These are phyloP conservation scores for Pelargonium australe DNA, from an alignment of 441 rosid species.

Conservation along the genomic window DNA sequence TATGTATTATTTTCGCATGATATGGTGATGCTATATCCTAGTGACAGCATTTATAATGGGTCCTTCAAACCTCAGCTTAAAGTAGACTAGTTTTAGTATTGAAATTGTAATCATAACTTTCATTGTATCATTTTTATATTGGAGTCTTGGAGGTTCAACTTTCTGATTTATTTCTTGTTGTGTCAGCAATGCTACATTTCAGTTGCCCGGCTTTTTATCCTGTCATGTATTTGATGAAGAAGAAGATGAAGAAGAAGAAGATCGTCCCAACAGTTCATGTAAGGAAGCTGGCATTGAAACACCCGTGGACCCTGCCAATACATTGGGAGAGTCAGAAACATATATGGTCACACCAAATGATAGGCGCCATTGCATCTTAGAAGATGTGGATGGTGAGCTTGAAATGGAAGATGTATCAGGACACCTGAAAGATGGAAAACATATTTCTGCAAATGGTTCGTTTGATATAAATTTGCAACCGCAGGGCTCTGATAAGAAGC, in stretches of 20 bases:
- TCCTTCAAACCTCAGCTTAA: slow-evolving; percentile 42
- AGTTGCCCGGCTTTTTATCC: slow-evolving; percentile 72
- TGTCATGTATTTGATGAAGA: slow-evolving; percentile 65
- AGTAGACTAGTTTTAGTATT: slow-evolving; percentile 87
- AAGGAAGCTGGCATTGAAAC: slow-evolving; percentile 59
- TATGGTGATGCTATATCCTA: slow-evolving; percentile 15
- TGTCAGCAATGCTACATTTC: slow-evolving; percentile 84
- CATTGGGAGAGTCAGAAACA: slow-evolving; percentile 43
- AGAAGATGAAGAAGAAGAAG: slow-evolving; percentile 55
- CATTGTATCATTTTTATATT: slow-evolving; percentile 2
- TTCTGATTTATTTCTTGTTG: slow-evolving; percentile 20
- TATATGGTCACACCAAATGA: slow-evolving; percentile 47
- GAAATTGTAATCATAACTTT: not conserved
- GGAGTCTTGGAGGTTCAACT: not conserved
- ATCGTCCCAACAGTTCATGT: slow-evolving; percentile 35
- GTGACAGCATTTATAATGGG: not conserved
- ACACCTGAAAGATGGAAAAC: slow-evolving; percentile 48
- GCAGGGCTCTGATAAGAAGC: slow-evolving; percentile 27
- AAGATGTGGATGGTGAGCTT: slow-evolving; percentile 97
- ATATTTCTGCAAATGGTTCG: slow-evolving; percentile 23
- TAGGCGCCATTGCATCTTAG: slow-evolving; percentile 51
- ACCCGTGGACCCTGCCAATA: slow-evolving; percentile 63
- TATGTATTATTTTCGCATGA: slow-evolving; percentile 7
- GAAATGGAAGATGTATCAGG: slow-evolving; percentile 98
- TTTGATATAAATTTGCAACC: slow-evolving; percentile 37